These are phyloP conservation scores for Botrytis cinerea DNA, from an alignment of 2,329 filamentous ascomycete genomes.

Conservation along the genomic window DNA sequence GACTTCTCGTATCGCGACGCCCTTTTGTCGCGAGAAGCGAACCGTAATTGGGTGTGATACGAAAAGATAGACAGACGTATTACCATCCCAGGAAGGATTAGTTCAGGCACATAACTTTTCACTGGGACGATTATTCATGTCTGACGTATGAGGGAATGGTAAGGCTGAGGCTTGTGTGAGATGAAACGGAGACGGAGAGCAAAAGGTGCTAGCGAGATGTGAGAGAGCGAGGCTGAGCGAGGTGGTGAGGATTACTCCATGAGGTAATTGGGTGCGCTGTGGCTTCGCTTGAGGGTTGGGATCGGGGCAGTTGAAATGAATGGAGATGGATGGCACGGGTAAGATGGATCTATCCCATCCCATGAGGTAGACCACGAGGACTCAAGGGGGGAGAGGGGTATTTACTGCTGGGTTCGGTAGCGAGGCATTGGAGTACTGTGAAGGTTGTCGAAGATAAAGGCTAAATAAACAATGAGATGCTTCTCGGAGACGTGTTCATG, in stretches of 20 bases:
- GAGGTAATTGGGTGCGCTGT: slow-evolving; percentile 8
- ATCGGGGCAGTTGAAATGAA: neutral
- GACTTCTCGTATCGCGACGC: neutral
- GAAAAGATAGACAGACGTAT: neutral
- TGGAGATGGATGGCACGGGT: neutral
- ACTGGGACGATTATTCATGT: neutral
- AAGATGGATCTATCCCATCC: neutral
- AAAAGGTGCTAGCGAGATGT: neutral
- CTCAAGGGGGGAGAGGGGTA: slow-evolving; percentile 5
- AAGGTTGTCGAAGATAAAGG: neutral
- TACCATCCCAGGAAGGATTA: neutral
- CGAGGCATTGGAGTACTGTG: neutral
- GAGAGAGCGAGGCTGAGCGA: neutral
- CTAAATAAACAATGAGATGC: neutral
- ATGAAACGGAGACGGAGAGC: neutral
- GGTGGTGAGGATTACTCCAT: neutral
- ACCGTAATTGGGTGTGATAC: neutral
- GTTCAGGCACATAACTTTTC: neutral
- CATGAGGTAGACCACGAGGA: slow-evolving; percentile 7
- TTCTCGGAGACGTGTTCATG: slow-evolving; percentile 6
- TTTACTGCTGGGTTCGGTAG: neutral
- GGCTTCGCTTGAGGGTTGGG: slow-evolving; percentile 1
- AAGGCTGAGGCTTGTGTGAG: slow-evolving; percentile 8
- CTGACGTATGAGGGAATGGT: neutral
- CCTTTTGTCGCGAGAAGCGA: neutral